Conservation (phyloP, 768 basidiomycete genomes). For the Russula vinacea region DNA sequence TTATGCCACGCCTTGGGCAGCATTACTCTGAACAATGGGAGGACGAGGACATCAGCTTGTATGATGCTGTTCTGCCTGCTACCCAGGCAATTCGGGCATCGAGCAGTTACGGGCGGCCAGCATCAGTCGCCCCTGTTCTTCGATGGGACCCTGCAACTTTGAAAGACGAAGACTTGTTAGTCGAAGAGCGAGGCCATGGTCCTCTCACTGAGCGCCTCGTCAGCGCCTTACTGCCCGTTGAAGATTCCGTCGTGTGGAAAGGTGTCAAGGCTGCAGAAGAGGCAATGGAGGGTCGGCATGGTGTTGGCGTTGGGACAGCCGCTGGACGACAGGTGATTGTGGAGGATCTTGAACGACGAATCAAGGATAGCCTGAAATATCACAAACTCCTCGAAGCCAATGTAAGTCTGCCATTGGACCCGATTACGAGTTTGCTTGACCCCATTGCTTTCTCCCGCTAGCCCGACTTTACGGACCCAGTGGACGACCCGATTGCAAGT, state of each 20-base stretch:
- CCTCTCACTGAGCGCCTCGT: conserved; percentile 83
- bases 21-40: conserved; percentile 94
- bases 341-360: conserved; percentile 70
- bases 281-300: conserved; percentile 79
- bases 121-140: conserved; percentile 52
- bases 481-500: conserved; percentile 92
- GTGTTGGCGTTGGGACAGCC: conserved; percentile 68
- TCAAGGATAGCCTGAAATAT: conserved; percentile 72
- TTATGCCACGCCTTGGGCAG: conserved; percentile 80
- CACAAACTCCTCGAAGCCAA: conserved; percentile 66
- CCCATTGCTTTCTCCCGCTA: conserved; percentile 32
- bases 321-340: conserved; percentile 78
- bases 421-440: conserved; percentile 27
- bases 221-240: conserved; percentile 67
- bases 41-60: conserved; percentile 71
- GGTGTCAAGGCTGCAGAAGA: conserved; percentile 82
- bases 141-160: conserved; percentile 85
- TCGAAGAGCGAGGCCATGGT: conserved; percentile 80
- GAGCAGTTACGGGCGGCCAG: conserved; percentile 35
- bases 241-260: conserved; percentile 60
- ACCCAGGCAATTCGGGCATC: conserved; percentile 41
- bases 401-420: conserved; percentile 47
- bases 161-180: conserved; percentile 61
- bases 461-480: conserved; percentile 73
- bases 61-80: conserved; percentile 43